phyloP scores from a whole-genome alignment of 768 basidiomycete species.

The Podaxis rugospora region DNA sequence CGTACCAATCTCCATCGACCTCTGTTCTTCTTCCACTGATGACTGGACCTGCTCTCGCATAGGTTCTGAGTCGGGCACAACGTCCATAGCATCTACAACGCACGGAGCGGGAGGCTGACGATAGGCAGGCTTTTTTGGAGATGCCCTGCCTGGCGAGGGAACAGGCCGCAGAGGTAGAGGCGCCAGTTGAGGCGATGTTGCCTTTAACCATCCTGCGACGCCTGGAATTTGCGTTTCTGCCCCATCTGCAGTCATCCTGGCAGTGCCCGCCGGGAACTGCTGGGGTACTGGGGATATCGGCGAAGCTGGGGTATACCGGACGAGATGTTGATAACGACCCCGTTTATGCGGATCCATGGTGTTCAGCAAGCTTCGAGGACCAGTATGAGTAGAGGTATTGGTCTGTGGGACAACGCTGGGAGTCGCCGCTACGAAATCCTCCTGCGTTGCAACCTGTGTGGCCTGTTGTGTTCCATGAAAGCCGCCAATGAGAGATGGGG shows the following conservation, averaged over 20 bases:
- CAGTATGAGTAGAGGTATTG: conserved; percentile 5
- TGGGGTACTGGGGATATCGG: conserved; percentile 12
- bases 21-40: background rate
- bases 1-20: background rate
- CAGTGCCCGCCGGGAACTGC: conserved; percentile 14
- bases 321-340: conserved; percentile 9
- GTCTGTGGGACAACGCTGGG: background rate
- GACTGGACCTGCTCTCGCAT: conserved; percentile 24
- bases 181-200: background rate
- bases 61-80: conserved; percentile 67
- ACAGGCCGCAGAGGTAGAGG: conserved; percentile 8
- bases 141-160: background rate
- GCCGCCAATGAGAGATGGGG: background rate
- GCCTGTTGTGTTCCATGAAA: conserved; percentile 17
- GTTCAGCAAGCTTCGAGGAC: conserved; percentile 10
- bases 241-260: background rate
- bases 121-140: background rate
- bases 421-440: background rate
- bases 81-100: conserved; percentile 32
- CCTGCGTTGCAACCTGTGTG: conserved; percentile 34
- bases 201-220: conserved; percentile 2
- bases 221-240: conserved; percentile 22
- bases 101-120: conserved; percentile 4
- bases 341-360: conserved; percentile 14
- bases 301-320: conserved; percentile 3